These are phyloP conservation scores for Anethum foeniculum DNA, from an alignment of 140 eudicot genomes.

Conservation along the genomic window DNA sequence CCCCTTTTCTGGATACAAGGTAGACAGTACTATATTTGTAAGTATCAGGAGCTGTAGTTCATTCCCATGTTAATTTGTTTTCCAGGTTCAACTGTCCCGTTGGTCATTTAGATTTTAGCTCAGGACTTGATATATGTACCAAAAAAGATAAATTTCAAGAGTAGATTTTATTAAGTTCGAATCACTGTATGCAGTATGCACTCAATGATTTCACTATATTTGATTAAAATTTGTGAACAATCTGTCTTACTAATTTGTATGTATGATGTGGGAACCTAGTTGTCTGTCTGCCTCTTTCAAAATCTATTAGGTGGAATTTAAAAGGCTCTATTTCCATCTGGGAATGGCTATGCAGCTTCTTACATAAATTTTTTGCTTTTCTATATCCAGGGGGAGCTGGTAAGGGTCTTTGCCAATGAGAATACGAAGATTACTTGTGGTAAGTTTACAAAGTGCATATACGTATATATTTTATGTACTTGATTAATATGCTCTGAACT, in stretches of 20 bases:
- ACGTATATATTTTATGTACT: not conserved
- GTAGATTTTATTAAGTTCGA: not conserved
- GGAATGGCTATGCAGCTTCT: not conserved
- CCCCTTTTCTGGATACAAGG: not conserved
- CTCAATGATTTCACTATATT: not conserved
- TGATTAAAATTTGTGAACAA: not conserved
- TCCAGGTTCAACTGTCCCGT: not conserved
- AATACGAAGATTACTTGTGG: constrained; percentile 75
- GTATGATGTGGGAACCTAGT: not conserved
- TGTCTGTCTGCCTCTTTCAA: not conserved
- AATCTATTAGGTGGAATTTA: not conserved
- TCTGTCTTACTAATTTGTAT: not conserved
- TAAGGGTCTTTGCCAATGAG: constrained; percentile 86
- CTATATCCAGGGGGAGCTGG: constrained; percentile 78
- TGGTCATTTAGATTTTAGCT: not conserved
- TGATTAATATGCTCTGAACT: constrained; percentile 3
- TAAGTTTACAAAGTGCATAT: constrained; percentile 25
- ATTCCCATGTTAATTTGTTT: not conserved
- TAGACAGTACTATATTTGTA: not conserved
- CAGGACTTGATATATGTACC: not conserved
- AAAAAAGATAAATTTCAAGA: not conserved
- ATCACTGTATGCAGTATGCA: not conserved
- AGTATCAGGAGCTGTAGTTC: not conserved
- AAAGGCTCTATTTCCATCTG: not conserved
- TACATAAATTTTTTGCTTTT: constrained; percentile 2